These are phyloP conservation scores for Fusarium multiceps DNA, from an alignment of 2,329 filamentous ascomycete species.

Conservation along the genomic window DNA sequence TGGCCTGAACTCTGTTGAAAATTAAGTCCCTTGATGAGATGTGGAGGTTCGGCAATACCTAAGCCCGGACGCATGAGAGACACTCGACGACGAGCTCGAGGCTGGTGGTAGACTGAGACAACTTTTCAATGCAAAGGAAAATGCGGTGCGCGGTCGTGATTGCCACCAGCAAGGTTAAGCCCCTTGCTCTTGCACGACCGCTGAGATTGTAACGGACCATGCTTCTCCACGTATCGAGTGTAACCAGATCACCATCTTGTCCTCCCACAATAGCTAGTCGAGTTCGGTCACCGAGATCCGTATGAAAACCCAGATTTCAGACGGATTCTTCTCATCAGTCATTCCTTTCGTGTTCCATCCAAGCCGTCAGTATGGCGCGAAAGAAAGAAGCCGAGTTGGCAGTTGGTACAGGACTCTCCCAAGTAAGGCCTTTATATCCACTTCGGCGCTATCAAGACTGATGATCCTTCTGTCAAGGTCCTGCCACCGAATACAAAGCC, in stretches of 20 bases:
- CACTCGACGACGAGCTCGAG: neutral
- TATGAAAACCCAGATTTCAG: neutral
- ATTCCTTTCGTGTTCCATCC: too few relatives aligned
- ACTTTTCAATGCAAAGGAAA: too few relatives aligned
- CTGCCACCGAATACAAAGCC: constrained; percentile 54
- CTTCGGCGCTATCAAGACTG: too few relatives aligned
- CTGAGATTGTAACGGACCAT: too few relatives aligned
- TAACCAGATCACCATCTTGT: neutral
- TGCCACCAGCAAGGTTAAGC: too few relatives aligned
- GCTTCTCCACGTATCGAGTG: neutral
- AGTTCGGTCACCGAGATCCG: neutral
- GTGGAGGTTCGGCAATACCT: neutral
- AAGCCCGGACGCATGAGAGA: neutral
- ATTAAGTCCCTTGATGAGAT: neutral
- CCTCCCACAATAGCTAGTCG: neutral
- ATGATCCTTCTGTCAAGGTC: constrained; percentile 30
- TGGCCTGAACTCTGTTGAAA: neutral
- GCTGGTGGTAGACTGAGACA: too few relatives aligned
- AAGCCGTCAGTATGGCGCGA: neutral
- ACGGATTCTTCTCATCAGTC: too few relatives aligned
- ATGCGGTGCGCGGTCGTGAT: too few relatives aligned
- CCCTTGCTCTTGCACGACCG: too few relatives aligned
- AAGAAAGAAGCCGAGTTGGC: neutral
- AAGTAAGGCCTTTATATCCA: too few relatives aligned
- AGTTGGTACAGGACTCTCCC: neutral